Evolutionary conservation across 129 eudicot species (phyloP).

Genomic region (Lactuca saligna): DNA sequence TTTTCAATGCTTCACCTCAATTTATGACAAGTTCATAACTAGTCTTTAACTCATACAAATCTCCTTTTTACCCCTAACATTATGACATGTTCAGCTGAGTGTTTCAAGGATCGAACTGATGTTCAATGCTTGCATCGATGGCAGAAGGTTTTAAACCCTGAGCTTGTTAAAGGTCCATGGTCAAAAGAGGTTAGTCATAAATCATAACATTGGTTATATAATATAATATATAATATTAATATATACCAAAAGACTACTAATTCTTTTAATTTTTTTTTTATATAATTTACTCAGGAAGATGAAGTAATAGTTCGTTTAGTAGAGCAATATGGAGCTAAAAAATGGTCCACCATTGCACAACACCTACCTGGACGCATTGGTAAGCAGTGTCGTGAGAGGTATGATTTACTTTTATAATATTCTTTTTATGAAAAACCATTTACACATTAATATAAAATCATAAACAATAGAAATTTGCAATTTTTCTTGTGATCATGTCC

Average conservation of each 20-base stretch:
- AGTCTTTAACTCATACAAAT: not conserved
- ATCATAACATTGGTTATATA: not conserved
- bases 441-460: not conserved
- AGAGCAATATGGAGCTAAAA: slow-evolving; percentile 81
- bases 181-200: slow-evolving; percentile 73
- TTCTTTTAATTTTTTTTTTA: not conserved
- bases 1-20: slow-evolving; percentile 6
- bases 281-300: slow-evolving; percentile 68
- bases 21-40: not conserved
- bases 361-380: slow-evolving; percentile 97
- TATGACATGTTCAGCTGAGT: slow-evolving; percentile 65
- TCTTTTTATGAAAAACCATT: not conserved
- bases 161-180: slow-evolving; percentile 99
- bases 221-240: not conserved
- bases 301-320: slow-evolving; percentile 81
- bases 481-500: too few species aligned
- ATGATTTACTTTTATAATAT: not conserved
- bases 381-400: slow-evolving; percentile 98
- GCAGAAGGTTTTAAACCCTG: slow-evolving; percentile 98
- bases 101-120: slow-evolving; percentile 96
- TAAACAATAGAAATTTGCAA: too few species aligned
- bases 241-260: not conserved
- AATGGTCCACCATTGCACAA: slow-evolving; percentile 96
- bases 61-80: slow-evolving; percentile 18
- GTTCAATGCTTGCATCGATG: slow-evolving; percentile 99